A percentile compares a stretch with the other conserved stretches of the same genome.
Conservation (phyloP, 2,329 filamentous ascomycete species). For the Mycocentrospora acerina region DNA sequence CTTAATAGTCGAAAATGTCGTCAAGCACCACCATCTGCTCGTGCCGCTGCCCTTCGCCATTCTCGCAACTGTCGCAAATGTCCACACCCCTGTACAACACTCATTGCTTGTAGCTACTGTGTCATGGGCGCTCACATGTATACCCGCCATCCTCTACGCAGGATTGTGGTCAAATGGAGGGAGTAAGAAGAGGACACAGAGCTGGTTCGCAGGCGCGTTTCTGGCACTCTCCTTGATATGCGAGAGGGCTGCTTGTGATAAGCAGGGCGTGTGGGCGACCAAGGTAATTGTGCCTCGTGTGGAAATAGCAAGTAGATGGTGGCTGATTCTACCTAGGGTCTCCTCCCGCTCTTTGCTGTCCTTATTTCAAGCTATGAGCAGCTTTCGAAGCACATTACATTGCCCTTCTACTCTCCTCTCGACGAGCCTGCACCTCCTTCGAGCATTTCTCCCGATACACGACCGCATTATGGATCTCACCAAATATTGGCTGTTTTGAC, state of each 20-base stretch:
- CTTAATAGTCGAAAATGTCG: slow-evolving; percentile 33
- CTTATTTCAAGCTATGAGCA: slow-evolving; percentile 32
- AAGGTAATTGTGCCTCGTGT: slow-evolving; percentile 41
- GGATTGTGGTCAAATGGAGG: slow-evolving; percentile 33
- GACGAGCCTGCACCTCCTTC: slow-evolving; percentile 23
- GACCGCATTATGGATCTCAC: slow-evolving; percentile 20
- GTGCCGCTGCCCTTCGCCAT: slow-evolving; percentile 39
- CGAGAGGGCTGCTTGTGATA: slow-evolving; percentile 48
- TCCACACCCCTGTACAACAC: slow-evolving; percentile 41
- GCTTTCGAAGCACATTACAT: slow-evolving; percentile 21
- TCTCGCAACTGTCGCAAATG: slow-evolving; percentile 35
- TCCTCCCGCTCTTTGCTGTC: slow-evolving; percentile 37
- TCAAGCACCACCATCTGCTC: slow-evolving; percentile 33
- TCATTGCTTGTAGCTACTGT: slow-evolving; percentile 46
- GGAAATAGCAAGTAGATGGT: background rate
- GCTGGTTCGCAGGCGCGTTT: slow-evolving; percentile 46
- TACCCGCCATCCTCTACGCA: slow-evolving; percentile 33
- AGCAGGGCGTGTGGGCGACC: slow-evolving; percentile 47
- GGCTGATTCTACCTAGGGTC: slow-evolving; percentile 25
- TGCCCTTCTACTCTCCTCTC: slow-evolving; percentile 24
- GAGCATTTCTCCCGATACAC: slow-evolving; percentile 15
- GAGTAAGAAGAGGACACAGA: slow-evolving; percentile 26
- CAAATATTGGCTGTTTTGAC: slow-evolving; percentile 38
- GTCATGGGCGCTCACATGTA: slow-evolving; percentile 47
- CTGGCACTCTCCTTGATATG: slow-evolving; percentile 47